These are phyloP conservation scores for Zelonia costaricensis DNA, from an alignment of 208 protist genomes.

Conservation along the genomic window DNA sequence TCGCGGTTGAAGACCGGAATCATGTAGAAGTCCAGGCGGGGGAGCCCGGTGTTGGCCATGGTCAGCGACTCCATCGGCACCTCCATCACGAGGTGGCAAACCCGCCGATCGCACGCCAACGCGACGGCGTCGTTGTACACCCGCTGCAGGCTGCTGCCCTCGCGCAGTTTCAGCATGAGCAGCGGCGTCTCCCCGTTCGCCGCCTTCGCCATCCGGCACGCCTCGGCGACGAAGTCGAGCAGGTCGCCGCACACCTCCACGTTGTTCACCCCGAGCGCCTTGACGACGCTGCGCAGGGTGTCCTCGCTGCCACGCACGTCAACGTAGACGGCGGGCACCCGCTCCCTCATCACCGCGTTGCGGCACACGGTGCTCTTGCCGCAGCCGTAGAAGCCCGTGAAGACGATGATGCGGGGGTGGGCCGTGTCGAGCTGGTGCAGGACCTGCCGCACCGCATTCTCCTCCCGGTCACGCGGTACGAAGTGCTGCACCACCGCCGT, in stretches of 20 bases:
- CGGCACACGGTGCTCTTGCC: constrained; percentile 70
- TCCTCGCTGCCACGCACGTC: constrained; percentile 69
- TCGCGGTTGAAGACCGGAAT: constrained; percentile 50
- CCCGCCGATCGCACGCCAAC: constrained; percentile 61
- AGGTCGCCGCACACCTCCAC: constrained; percentile 82
- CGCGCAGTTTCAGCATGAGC: constrained; percentile 70
- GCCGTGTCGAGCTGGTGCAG: constrained; percentile 60
- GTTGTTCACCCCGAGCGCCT: constrained; percentile 73
- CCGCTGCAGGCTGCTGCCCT: constrained; percentile 41
- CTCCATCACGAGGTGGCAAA: constrained; percentile 72
- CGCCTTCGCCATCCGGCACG: constrained; percentile 32
- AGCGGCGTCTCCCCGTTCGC: constrained; percentile 58
- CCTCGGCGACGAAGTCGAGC: constrained; percentile 60
- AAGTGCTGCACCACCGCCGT: constrained; percentile 21
- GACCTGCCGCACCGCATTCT: constrained; percentile 54
- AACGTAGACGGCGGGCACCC: constrained; percentile 65
- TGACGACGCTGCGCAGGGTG: constrained; percentile 59
- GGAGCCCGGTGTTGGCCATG: constrained; percentile 46
- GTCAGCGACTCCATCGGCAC: constrained; percentile 65
- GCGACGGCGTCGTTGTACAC: constrained; percentile 74
- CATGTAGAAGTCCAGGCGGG: constrained; percentile 63
- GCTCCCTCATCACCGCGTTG: constrained; percentile 55
- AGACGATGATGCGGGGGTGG: constrained; percentile 68
- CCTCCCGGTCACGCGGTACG: constrained; percentile 52
- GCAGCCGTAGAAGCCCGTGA: constrained; percentile 67